phyloP scores from a whole-genome alignment of 2,329 filamentous ascomycete species.

The Stachybotrys elegans region DNA sequence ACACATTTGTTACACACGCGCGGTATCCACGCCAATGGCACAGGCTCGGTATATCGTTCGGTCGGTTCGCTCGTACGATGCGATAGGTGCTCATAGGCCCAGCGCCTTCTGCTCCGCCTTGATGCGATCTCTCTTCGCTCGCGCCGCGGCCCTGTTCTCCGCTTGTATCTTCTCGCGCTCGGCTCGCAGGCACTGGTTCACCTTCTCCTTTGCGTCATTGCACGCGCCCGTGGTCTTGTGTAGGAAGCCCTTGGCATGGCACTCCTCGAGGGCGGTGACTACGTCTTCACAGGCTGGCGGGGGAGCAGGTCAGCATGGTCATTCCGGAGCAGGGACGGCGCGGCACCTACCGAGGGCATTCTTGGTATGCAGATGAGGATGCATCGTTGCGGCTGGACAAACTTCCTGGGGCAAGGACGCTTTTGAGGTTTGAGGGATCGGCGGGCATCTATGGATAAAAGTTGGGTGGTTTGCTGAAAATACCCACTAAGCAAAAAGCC shows the following conservation, averaged over 20 bases:
- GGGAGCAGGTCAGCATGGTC: neutral
- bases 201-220: conserved; percentile 76
- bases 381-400: conserved; percentile 56
- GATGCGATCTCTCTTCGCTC: conserved; percentile 65
- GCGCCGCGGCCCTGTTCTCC: conserved; percentile 65
- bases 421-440: no score
- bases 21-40: no score
- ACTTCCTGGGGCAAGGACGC: no score
- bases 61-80: neutral
- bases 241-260: conserved; percentile 86
- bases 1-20: no score
- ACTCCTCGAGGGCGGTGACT: conserved; percentile 91
- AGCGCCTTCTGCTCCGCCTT: conserved; percentile 62
- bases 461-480: no score
- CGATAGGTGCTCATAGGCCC: conserved; percentile 23
- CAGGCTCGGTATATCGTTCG: no score
- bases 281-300: conserved; percentile 83
- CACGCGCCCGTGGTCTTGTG: conserved; percentile 89
- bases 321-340: neutral
- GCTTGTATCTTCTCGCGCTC: conserved; percentile 76
- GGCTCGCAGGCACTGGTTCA: conserved; percentile 78
- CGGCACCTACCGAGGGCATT: conserved; percentile 69
- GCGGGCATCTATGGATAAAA: no score
- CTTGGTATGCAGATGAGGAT: conserved; percentile 94
- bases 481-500: no score